Evolutionary conservation across 129 eudicot species (phyloP).

Genomic region (Flaveria ramosissima): DNA sequence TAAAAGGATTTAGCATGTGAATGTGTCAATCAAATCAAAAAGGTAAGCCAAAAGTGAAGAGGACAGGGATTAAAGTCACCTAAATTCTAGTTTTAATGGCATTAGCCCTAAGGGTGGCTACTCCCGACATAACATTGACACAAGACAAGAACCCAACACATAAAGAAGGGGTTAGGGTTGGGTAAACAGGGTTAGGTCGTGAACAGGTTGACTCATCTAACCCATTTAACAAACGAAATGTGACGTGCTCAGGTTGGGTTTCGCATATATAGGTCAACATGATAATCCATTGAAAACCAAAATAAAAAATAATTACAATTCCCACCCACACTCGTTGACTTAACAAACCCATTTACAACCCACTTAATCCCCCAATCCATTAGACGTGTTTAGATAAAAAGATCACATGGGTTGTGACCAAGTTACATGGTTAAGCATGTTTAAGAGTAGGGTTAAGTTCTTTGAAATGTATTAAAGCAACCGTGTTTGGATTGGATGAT

Average conservation of each 20-base stretch:
- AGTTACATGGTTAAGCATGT: neutral
- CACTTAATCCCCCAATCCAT: neutral
- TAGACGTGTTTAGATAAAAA: neutral
- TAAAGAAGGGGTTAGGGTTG: neutral
- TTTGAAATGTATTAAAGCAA: neutral
- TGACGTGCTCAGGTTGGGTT: neutral
- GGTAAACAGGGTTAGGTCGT: neutral
- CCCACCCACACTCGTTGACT: neutral
- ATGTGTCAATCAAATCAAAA: neutral
- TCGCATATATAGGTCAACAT: neutral
- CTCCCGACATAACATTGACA: neutral
- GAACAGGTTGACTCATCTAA: neutral
- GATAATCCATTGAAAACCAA: neutral
- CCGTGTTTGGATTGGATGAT: neutral
- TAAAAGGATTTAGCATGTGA: slow-evolving; percentile 20
- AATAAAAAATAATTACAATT: neutral
- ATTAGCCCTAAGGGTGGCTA: neutral
- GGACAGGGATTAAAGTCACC: neutral
- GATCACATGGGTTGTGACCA: neutral
- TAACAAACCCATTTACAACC: neutral
- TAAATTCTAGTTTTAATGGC: neutral
- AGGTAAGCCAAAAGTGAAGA: neutral
- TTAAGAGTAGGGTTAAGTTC: neutral
- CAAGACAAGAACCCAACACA: neutral
- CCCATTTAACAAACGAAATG: neutral